These are phyloP conservation scores for Henckelia pumila DNA, from an alignment of 257 asterid genomes.

Conservation along the genomic window DNA sequence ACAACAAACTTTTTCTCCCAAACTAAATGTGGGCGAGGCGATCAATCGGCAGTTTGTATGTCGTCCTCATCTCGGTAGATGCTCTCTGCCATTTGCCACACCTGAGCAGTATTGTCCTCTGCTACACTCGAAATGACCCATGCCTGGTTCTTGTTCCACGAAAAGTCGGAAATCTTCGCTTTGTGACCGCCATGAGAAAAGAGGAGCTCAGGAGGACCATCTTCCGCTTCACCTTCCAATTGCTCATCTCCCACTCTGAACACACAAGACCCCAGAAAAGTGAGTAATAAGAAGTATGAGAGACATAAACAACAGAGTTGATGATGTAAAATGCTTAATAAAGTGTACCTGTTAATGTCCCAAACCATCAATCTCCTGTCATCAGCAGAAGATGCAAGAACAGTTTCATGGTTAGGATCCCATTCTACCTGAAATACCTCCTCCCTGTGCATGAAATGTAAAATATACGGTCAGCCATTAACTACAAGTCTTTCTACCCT, in stretches of 20 bases:
- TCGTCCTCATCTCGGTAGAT: slow-evolving; percentile 74
- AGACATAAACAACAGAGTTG: not conserved
- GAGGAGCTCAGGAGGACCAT: slow-evolving; percentile 93
- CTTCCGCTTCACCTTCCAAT: slow-evolving; percentile 98
- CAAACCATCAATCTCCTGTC: slow-evolving; percentile 96
- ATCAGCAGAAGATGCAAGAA: slow-evolving; percentile 88
- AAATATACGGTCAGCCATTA: slow-evolving; percentile 2
- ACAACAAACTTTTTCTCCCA: not conserved
- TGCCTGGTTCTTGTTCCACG: slow-evolving; percentile 83
- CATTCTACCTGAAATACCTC: slow-evolving; percentile 99
- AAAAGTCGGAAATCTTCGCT: slow-evolving; percentile 86
- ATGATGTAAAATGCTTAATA: not conserved
- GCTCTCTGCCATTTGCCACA: slow-evolving; percentile 96
- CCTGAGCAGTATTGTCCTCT: slow-evolving; percentile 80
- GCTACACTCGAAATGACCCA: slow-evolving; percentile 98
- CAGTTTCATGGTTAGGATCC: slow-evolving; percentile 96
- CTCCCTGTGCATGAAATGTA: slow-evolving; percentile 44
- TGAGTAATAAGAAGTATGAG: not conserved
- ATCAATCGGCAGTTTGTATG: slow-evolving; percentile 23
- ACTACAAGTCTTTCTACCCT: not conserved
- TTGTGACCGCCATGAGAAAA: slow-evolving; percentile 97
- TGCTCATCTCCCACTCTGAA: slow-evolving; percentile 94
- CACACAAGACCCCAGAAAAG: not conserved
- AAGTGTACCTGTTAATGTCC: slow-evolving; percentile 80
- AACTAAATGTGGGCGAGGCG: slow-evolving; percentile 16